phyloP scores from a whole-genome alignment of 345 rosid species.

The Arabidopsis suecica region DNA sequence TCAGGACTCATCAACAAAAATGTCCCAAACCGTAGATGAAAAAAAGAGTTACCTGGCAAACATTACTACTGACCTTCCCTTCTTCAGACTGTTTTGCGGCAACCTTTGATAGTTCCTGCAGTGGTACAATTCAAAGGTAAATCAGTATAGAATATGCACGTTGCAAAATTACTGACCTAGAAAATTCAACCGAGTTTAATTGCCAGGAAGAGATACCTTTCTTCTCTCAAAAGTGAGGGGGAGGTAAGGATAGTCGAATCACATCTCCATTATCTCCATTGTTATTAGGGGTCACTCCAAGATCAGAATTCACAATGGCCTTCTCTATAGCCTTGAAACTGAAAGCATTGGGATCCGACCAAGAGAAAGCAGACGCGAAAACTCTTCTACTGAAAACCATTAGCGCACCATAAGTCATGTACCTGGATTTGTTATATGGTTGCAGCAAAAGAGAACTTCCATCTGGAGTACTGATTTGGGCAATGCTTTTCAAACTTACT shows the following conservation, averaged over 20 bases:
- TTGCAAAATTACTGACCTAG: neutral
- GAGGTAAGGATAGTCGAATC: conserved; percentile 83
- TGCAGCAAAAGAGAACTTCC: conserved; percentile 86
- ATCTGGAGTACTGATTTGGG: conserved; percentile 95
- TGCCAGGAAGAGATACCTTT: conserved; percentile 59
- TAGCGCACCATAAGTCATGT: neutral
- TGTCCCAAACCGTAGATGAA: too few relatives aligned
- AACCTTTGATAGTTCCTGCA: conserved; percentile 82
- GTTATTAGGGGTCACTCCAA: conserved; percentile 87
- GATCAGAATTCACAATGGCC: conserved; percentile 87
- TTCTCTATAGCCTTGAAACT: conserved; percentile 93
- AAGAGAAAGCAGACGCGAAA: conserved; percentile 12
- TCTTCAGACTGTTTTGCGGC: conserved; percentile 95
- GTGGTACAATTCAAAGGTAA: conserved; percentile 17
- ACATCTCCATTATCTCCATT: conserved; percentile 67
- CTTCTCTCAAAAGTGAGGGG: conserved; percentile 87
- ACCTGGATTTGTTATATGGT: conserved; percentile 98
- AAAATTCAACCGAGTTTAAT: neutral
- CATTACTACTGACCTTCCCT: conserved; percentile 67
- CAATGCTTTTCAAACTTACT: conserved; percentile 84
- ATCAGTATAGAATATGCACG: neutral
- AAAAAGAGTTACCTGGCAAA: neutral
- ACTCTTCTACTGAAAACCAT: neutral
- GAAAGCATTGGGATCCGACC: neutral
- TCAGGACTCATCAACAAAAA: too few relatives aligned